Evolutionary conservation across 1,284 basidiomycete genomes (phyloP).

Genomic region (Rugosomyces carneus): DNA sequence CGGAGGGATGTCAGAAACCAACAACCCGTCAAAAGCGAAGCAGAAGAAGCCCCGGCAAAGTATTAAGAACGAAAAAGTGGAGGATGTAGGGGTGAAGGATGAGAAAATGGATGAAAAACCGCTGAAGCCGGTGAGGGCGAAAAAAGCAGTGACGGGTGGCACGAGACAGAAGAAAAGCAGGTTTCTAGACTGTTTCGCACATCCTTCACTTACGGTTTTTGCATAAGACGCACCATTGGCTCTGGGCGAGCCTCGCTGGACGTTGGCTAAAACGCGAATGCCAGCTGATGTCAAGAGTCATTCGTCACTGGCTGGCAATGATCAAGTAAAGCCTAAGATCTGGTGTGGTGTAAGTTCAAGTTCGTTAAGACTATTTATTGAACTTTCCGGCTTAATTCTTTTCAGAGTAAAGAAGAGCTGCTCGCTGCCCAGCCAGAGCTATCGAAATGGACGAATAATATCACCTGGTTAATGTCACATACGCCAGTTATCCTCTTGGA

Average conservation of each 20-base stretch:
- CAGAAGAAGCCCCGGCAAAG: background rate
- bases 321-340: constrained; percentile 8
- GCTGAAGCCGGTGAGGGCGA: background rate
- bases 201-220: background rate
- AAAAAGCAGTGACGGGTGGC: background rate
- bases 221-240: constrained; percentile 2
- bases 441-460: constrained; percentile 24
- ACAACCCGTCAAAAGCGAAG: background rate
- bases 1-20: background rate
- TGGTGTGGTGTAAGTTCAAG: constrained; percentile 13
- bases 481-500: constrained; percentile 29
- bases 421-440: constrained; percentile 26
- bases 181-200: background rate
- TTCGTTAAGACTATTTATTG: background rate
- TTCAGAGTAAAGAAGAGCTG: constrained; percentile 27
- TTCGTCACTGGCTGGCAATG: background rate
- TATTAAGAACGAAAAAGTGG: background rate
- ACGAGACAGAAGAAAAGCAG: background rate
- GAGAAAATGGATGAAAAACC: background rate
- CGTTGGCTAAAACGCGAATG: constrained; percentile 1
- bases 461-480: constrained; percentile 28
- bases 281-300: background rate
- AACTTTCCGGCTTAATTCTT: background rate
- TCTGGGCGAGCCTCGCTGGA: constrained; percentile 12
- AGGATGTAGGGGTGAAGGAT: background rate